Base-by-base conservation (phyloP, 1,284 basidiomycete species). In the Melampsora larici-populina region DNA sequence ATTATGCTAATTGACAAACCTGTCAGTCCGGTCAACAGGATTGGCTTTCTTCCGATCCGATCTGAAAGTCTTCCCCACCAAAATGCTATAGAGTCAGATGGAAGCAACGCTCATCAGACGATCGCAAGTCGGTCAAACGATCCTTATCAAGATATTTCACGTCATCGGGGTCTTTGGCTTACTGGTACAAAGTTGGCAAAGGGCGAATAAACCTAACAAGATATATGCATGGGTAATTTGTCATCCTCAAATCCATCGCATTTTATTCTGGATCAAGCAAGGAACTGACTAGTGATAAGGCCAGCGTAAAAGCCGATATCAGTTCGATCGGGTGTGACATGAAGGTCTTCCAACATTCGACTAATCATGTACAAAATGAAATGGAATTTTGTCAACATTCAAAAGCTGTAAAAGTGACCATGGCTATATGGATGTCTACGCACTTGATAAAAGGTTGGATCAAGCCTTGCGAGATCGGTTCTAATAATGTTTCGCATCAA, bases 61-160 rank as follows among this genome's bases (percentile, higher is more conserved):
- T 81, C 80, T 36, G 78, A 79, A 11, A 74, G 62, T 31, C 70
- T 74, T 24, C 78, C 80, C 80, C 80, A 80, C 72, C 72, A 74
- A 55, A 74, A 74, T 33, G 43, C 72, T 74, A 21, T 64, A 18
- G n/a, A n/a, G n/a, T n/a, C n/a, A n/a, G n/a, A n/a, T n/a, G n/a
- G n/a, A n/a, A n/a, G n/a, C n/a, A n/a, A n/a, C n/a, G n/a, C n/a
- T n/a, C n/a, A n/a, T n/a, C n/a, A n/a, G n/a, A n/a, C n/a, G n/a
- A n/a, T n/a, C n/a, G n/a, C n/a, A n/a, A n/a, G n/a, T 58, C 29
- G 18, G 18, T 21, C 17, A 55, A 71, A 24, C 3, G 36, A 13
- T 64, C 26, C 15, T 46, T 36, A 46, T 2, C 7, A 17, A 17
- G 36, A 21, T 62, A 26, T 62, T 60, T 15, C 3, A 29, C 15